A percentile compares a stretch with the other conserved stretches of the same genome.
Evolutionary conservation across 179 eudicot species (phyloP).

Genomic region (Dionaea muscipula): DNA sequence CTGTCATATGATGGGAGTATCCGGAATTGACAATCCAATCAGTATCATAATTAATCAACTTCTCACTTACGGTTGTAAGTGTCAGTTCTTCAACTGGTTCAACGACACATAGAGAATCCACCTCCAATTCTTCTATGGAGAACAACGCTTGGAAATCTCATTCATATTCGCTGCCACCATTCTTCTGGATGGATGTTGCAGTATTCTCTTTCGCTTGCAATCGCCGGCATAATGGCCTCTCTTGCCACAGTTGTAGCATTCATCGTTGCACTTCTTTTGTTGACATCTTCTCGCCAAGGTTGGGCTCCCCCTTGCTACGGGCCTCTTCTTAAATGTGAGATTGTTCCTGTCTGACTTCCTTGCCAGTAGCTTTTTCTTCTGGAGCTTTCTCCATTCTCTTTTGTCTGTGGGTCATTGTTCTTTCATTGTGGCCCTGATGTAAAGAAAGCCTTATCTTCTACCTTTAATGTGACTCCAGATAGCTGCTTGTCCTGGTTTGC

Average conservation of each 20-base stretch:
- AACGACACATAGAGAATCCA: background rate
- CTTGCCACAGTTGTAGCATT: background rate
- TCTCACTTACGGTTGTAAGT: background rate
- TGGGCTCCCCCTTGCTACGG: background rate
- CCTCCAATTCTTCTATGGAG: background rate
- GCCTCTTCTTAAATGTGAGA: background rate
- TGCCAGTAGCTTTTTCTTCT: no score
- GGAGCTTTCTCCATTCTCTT: no score
- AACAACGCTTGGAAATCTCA: background rate
- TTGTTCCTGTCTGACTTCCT: background rate
- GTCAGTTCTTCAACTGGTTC: background rate
- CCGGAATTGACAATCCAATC: background rate
- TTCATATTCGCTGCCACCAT: background rate
- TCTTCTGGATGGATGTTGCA: background rate
- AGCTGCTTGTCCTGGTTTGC: slow-evolving; percentile 10
- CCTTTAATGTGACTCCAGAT: no score
- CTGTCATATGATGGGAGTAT: no score
- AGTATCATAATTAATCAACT: background rate
- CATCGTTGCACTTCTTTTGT: background rate
- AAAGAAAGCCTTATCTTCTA: no score
- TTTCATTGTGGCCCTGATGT: no score
- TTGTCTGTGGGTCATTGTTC: no score
- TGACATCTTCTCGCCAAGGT: background rate
- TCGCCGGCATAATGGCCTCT: background rate
- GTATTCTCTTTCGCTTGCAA: background rate